Evolutionary conservation across 768 basidiomycete species (phyloP).

Genomic region (Tephrocybe sp.): DNA sequence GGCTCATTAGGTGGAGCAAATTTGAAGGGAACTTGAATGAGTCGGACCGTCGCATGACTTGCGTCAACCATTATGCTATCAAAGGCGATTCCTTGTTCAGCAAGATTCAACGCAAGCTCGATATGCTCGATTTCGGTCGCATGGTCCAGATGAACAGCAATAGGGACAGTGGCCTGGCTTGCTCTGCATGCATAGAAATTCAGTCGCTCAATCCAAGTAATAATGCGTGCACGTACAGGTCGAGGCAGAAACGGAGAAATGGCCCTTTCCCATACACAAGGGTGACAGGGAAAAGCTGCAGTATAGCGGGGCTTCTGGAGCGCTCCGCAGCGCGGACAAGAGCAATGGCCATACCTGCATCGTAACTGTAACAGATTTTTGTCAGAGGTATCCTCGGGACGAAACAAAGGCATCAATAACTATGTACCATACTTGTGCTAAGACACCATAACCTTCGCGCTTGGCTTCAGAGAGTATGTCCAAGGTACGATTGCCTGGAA

Average conservation of each 20-base stretch:
- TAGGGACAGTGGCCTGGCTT: conserved; percentile 44
- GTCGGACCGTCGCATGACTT: conserved; percentile 41
- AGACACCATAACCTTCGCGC: conserved; percentile 39
- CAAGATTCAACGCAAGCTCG: conserved; percentile 42
- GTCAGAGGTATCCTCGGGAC: too few species aligned
- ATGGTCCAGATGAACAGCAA: conserved; percentile 48
- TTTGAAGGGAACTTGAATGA: not conserved
- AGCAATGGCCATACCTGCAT: conserved; percentile 41
- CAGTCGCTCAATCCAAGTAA: not conserved
- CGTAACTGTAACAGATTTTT: too few species aligned
- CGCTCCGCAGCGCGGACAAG: conserved; percentile 48
- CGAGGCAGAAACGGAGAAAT: conserved; percentile 42
- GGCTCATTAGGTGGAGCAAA: not conserved
- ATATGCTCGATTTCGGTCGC: conserved; percentile 45
- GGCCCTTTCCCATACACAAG: conserved; percentile 44
- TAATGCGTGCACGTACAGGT: conserved; percentile 27
- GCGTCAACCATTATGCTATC: conserved; percentile 53
- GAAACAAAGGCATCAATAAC: not conserved
- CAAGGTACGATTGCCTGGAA: conserved; percentile 35
- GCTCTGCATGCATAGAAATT: conserved; percentile 25
- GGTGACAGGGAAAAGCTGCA: conserved; percentile 45
- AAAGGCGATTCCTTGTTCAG: conserved; percentile 43
- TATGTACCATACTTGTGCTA: conserved; percentile 40
- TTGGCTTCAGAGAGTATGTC: conserved; percentile 40
- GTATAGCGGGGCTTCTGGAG: conserved; percentile 42